phyloP scores from a whole-genome alignment of 73 alveolate genomes.

The Tetrahymena elliotti region DNA sequence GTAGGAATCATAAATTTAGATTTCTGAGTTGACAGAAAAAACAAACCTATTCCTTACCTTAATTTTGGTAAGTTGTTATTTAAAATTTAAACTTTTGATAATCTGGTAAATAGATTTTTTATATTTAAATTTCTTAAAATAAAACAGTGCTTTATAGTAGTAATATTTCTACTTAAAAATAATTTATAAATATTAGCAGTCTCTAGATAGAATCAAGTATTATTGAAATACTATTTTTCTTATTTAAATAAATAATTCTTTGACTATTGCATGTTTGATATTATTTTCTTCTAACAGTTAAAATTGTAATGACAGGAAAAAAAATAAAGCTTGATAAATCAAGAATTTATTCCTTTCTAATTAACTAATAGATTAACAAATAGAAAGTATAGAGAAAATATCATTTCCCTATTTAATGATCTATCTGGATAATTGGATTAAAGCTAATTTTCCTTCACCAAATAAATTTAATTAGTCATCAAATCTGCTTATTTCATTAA shows the following conservation, averaged over 20 bases:
- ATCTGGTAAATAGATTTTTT: neutral
- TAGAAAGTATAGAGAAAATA: neutral
- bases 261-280: too few relatives aligned
- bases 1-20: neutral
- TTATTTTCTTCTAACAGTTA: neutral
- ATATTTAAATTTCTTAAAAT: too few relatives aligned
- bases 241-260: neutral
- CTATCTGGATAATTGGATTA: neutral
- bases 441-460: neutral
- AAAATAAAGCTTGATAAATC: neutral
- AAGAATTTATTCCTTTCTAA: neutral
- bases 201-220: neutral
- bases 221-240: too few relatives aligned
- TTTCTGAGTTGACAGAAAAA: neutral
- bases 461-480: neutral
- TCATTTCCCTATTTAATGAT: neutral
- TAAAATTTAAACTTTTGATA: neutral
- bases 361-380: too few relatives aligned
- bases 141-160: neutral
- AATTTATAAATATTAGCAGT: too few relatives aligned
- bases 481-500: neutral
- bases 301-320: neutral
- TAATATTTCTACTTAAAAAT: neutral
- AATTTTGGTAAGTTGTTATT: neutral
- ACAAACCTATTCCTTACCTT: neutral